Evolutionary conservation across 495 filamentous ascomycete species (phyloP), one percentile per base, ranked within the genome.

Genomic region (Durotheca rogersii): DNA sequence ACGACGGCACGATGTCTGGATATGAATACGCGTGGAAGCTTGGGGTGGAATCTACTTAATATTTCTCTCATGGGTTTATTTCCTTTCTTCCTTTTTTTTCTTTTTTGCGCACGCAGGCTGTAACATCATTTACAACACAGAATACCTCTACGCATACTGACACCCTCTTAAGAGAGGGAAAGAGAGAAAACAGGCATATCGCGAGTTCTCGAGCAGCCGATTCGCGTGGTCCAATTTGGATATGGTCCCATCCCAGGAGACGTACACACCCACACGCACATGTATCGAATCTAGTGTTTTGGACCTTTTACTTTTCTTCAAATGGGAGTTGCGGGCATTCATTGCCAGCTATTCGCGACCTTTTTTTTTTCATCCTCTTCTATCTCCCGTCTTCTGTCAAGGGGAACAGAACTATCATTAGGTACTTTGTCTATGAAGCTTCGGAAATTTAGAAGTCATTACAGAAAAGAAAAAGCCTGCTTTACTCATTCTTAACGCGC

Each of bases 201-300:
- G 31, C 42, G 41, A 51, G 23, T 51, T 47, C 37, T 20, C 32
- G 23, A 39, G 27, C 47, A 42, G 32, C 23, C 31, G 21, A 34
- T 40, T 44, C 43, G 34, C 41, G 44, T 32, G 35, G 36, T 45
- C 42, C 46, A 53, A 27, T 27, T 23, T 34, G 45, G 45, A 47
- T 46, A 58, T 25, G 55, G 50, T 43, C 41, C 35, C 49, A 50
- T 59, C 56, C 45, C 56, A 59, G 50, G 56, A 59, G 49, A 46
- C 39, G 15, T n/a, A n/a, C n/a, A n/a, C n/a, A n/a, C n/a, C n/a
- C 23, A 27, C 23, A 27, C 4, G 9, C 23, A 27, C 23, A 27
- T 27, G 23, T 27, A 27, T 27, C 9, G 23, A 27, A 27, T 27
- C 23, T 27, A 9, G 9, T 27, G 4, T 27, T 27, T 27, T 27